Base-by-base conservation (phyloP, 2,329 filamentous ascomycete species). In the Periconia digitata region DNA sequence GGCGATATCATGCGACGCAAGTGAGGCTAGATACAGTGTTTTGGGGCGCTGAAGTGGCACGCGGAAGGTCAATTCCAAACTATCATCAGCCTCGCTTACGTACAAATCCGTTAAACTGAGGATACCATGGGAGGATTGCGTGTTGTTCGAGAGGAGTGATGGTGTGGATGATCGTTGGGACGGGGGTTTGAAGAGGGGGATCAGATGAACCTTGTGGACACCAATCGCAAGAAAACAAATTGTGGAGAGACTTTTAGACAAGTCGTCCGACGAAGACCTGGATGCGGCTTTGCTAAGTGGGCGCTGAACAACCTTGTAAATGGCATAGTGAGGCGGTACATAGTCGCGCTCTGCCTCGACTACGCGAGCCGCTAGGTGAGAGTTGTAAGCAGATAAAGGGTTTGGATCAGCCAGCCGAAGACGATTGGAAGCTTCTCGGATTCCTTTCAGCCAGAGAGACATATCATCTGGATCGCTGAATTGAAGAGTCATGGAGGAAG, bases 191-290 rank as follows among this genome's bases (percentile, higher is more conserved):
- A 83, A 79, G 24, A 86, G 63, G n/a, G 85, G 84, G 39, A 89
- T 78, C 41, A 89, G 60, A 70, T 89, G 85, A 27, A 89, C 72
- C 63, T 85, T 86, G 72, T 88, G 84, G 24, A 85, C 77, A 17
- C 86, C 86, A 62, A 89, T 78, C 6, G 82, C 85, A 53, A 89
- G 76, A 62, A 87, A 87, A 67, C 82, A 87, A 20, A 86, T 80
- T 8, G 80, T 83, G 8, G 84, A 83, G 34, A 79, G 79, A 22
- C 85, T 70, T 60, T 87, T 88, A 41, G 82, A 77, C 37, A 88
- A 67, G 56, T 89, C 85, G 50, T 89, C 86, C 15, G 81, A 80
- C 7, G 85, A 86, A 3, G 83, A 79, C 45, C 81, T 75, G 27
- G 76, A 74, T 24, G 74, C 72, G 16, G 76, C 74, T 68, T 85